Evolutionary conservation across 106 monocot species (phyloP), one percentile per base, ranked within the genome.

Genomic region (Ottelia alismoides): DNA sequence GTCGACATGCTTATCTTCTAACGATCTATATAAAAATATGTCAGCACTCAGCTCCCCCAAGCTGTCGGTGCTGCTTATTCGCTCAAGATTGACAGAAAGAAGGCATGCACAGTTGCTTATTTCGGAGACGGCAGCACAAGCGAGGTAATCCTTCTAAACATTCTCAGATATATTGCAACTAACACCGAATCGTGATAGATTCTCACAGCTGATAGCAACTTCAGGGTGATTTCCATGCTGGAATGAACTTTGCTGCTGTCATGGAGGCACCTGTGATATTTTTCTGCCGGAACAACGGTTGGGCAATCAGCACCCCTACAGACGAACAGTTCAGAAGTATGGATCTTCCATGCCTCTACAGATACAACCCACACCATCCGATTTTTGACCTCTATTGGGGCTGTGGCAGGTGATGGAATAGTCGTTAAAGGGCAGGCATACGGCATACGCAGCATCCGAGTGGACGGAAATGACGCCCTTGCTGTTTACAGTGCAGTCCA

Each of bases 151-250:
- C 28, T 32, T 17, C 5, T 19, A 16, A n/a, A n/a, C n/a, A n/a
- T n/a, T n/a, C n/a, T n/a, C n/a, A n/a, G n/a, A n/a, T n/a, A n/a
- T n/a, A n/a, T n/a, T n/a, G n/a, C n/a, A n/a, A n/a, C n/a, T n/a
- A n/a, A n/a, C n/a, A n/a, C n/a, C n/a, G n/a, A n/a, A n/a, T n/a
- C n/a, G n/a, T n/a, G n/a, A n/a, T n/a, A n/a, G n/a, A n/a, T n/a
- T n/a, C n/a, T n/a, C n/a, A 26, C 64, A 26, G 51, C 51, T n/a
- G n/a, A n/a, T n/a, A n/a, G n/a, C n/a, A n/a, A 32, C 63, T 21
- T 31, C 60, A 96, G 96, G 96, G 96, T 57, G 96, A 96, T 71
- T 96, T 89, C 58, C 89, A 96, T 60, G 96, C 89, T 31, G 96
- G 76, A 3, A 53, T 96, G 63, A 96, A 96, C 60, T 96, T 96